Evolutionary conservation across 257 asterid species (phyloP).

Genomic region (Echites panduratus): DNA sequence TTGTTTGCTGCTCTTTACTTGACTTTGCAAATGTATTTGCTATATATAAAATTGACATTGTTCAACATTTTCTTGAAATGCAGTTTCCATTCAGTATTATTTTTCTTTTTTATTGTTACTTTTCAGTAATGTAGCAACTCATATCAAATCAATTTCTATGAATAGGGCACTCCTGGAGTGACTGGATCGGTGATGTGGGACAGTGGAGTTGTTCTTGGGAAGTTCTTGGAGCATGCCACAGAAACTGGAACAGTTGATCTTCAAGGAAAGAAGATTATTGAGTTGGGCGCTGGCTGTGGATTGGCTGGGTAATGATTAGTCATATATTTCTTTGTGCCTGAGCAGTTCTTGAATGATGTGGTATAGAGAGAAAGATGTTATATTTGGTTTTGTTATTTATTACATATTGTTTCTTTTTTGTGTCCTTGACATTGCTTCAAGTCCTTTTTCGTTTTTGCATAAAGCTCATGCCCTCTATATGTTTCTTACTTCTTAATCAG

Average conservation of each 20-base stretch:
- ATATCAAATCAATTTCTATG: not conserved
- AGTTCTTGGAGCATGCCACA: slow-evolving; percentile 70
- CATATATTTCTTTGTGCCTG: not conserved
- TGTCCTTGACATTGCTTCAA: not conserved
- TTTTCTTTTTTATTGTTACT: not conserved
- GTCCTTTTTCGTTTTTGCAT: not conserved
- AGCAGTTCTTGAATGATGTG: not conserved
- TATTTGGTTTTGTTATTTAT: not conserved
- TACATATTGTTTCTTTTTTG: not conserved
- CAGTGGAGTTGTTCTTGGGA: slow-evolving; percentile 83
- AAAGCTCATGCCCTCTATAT: not conserved
- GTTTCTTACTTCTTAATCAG: slow-evolving; percentile 42
- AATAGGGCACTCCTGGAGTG: slow-evolving; percentile 83
- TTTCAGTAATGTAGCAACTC: not conserved
- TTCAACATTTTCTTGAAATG: not conserved
- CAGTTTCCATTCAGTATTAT: not conserved
- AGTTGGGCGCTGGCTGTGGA: slow-evolving; percentile 97
- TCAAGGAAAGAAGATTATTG: slow-evolving; percentile 72
- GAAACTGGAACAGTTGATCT: slow-evolving; percentile 46
- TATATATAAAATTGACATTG: not conserved
- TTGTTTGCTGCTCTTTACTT: not conserved
- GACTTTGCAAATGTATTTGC: too few relatives aligned
- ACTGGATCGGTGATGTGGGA: slow-evolving; percentile 99
- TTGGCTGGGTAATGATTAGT: slow-evolving; percentile 63
- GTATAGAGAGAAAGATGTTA: not conserved